These are phyloP conservation scores for Fusarium camptoceras DNA, from an alignment of 2,329 filamentous ascomycete species.

Conservation along the genomic window DNA sequence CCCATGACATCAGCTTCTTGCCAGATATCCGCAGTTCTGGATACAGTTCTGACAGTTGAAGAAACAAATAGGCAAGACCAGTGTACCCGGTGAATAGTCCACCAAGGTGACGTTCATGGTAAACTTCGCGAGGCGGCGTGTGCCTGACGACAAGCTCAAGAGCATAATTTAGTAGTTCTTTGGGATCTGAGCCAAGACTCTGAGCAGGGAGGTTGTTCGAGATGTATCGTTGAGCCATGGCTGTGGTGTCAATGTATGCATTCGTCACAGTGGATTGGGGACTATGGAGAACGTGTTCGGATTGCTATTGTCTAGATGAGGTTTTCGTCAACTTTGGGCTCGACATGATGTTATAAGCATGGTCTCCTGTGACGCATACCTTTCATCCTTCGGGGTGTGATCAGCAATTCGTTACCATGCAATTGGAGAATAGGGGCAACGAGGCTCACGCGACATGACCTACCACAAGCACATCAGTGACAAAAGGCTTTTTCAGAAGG, in stretches of 20 bases:
- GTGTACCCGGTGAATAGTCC: conserved; percentile 67
- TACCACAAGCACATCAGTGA: conserved; percentile 16
- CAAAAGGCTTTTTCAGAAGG: conserved; percentile 2
- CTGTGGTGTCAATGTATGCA: conserved; percentile 1
- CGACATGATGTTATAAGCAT: conserved; percentile 26
- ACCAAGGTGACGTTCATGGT: conserved; percentile 52
- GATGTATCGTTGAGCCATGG: conserved; percentile 51
- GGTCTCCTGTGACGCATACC: conserved; percentile 37
- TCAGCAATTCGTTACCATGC: conserved; percentile 31
- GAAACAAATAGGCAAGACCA: conserved; percentile 67
- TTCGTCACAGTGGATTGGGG: conserved; percentile 3
- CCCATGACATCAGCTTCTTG: conserved; percentile 59
- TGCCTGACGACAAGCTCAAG: conserved; percentile 53
- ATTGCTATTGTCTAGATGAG: conserved; percentile 15
- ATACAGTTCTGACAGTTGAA: conserved; percentile 58
- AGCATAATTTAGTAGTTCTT: conserved; percentile 49
- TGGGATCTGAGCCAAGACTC: conserved; percentile 44
- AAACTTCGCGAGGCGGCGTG: conserved; percentile 53
- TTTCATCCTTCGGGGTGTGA: conserved; percentile 37
- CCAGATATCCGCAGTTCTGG: conserved; percentile 58
- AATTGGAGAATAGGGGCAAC: conserved; percentile 30
- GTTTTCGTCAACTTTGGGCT: conserved; percentile 22
- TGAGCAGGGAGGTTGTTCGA: conserved; percentile 51
- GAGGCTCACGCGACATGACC: conserved; percentile 35
- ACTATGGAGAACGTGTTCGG: conserved; percentile 4